Evolutionary conservation across 345 rosid species (phyloP).

Genomic region (Stellera chamaejasme): DNA sequence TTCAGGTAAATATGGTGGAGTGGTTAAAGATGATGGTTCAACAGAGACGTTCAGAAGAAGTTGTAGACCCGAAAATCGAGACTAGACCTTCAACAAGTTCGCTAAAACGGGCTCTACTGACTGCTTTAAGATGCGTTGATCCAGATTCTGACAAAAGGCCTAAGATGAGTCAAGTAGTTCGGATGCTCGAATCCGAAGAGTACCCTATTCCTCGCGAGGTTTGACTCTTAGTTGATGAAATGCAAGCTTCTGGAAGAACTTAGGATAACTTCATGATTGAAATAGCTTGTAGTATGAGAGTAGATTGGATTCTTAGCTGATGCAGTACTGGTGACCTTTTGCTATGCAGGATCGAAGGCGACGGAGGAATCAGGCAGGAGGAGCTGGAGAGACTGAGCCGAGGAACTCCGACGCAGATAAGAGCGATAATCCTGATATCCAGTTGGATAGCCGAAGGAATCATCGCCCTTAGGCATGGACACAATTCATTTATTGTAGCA

Average conservation of each 20-base stretch:
- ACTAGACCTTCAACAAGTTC: conserved; percentile 71
- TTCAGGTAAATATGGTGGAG: conserved; percentile 88
- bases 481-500: conserved; percentile 8
- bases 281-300: no score
- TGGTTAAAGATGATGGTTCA: conserved; percentile 96
- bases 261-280: background rate
- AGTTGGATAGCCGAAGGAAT: conserved; percentile 17
- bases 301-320: no score
- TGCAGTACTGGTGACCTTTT: conserved; percentile 6
- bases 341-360: conserved; percentile 68
- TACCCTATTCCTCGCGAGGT: conserved; percentile 87
- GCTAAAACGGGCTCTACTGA: conserved; percentile 85
- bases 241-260: background rate
- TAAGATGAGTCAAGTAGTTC: conserved; percentile 91
- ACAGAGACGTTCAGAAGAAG: conserved; percentile 71
- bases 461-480: conserved; percentile 6
- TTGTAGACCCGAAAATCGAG: conserved; percentile 74
- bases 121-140: conserved; percentile 94
- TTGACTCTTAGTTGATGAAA: conserved; percentile 13
- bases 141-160: conserved; percentile 93
- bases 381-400: conserved; percentile 23
- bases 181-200: conserved; percentile 94
- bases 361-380: conserved; percentile 40
- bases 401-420: conserved; percentile 39
- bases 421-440: conserved; percentile 32